phyloP scores from a whole-genome alignment of 176 grass and related monocot genomes.

The Triticum timopheevii region DNA sequence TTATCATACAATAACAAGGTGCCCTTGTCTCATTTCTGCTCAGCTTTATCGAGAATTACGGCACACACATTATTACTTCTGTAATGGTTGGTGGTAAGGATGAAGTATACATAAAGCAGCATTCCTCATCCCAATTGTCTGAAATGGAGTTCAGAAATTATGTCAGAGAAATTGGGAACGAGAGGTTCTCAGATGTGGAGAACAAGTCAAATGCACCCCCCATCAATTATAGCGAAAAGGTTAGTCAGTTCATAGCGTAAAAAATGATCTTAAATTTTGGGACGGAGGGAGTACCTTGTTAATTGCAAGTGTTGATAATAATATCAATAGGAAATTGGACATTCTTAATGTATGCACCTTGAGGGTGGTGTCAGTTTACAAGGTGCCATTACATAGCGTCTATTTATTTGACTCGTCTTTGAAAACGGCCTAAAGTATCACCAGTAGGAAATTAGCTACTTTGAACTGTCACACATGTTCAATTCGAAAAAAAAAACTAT shows the following conservation, averaged over 20 bases:
- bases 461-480: not conserved
- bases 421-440: conserved; percentile 11
- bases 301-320: conserved; percentile 9
- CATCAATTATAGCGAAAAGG: conserved; percentile 86
- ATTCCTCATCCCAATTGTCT: conserved; percentile 92
- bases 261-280: no score
- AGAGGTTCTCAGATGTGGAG: conserved; percentile 79
- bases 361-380: not conserved
- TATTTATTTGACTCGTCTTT: not conserved
- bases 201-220: conserved; percentile 58
- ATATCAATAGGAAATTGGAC: not conserved
- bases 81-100: conserved; percentile 97
- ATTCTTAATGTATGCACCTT: not conserved
- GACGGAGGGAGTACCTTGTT: not conserved
- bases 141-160: conserved; percentile 87
- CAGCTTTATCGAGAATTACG: conserved; percentile 97
- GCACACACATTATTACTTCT: conserved; percentile 92
- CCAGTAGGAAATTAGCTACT: not conserved
- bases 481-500: not conserved
- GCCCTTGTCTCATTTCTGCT: conserved; percentile 34
- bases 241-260: conserved; percentile 36
- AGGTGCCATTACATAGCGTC: not conserved
- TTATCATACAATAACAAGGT: conserved; percentile 1
- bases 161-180: conserved; percentile 74
- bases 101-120: conserved; percentile 98